A percentile compares a stretch with the other conserved stretches of the same genome.
phyloP scores from a whole-genome alignment of 2,329 filamentous ascomycete genomes.

The Penicillium sp. region DNA sequence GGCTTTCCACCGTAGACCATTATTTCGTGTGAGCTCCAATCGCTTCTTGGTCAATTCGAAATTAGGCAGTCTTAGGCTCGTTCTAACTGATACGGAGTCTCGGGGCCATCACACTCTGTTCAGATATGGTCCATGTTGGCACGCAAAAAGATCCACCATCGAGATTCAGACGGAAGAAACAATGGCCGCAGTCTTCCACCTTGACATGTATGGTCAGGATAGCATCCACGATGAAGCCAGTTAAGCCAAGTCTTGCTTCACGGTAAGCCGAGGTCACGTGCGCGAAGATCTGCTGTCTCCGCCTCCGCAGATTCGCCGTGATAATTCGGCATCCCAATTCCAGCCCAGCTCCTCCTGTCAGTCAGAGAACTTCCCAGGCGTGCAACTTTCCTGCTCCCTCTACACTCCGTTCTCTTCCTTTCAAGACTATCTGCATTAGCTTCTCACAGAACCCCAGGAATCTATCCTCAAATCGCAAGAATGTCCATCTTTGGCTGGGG shows the following conservation, averaged over 20 bases:
- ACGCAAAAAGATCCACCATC: neutral
- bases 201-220: neutral
- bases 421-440: neutral
- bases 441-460: neutral
- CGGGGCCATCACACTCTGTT: neutral
- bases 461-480: neutral
- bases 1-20: constrained; percentile 30
- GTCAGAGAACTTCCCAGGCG: no score
- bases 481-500: constrained; percentile 28
- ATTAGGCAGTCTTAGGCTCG: neutral
- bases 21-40: neutral
- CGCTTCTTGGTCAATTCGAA: neutral
- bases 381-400: neutral
- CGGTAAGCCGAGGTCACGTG: constrained; percentile 5
- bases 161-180: neutral
- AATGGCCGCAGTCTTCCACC: neutral
- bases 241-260: neutral
- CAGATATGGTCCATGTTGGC: neutral
- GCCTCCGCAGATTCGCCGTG: constrained; percentile 12
- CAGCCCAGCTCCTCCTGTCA: neutral
- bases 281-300: constrained; percentile 12
- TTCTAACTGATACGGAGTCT: neutral
- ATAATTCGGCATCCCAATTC: neutral
- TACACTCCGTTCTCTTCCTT: no score
- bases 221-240: neutral